Base-by-base conservation (phyloP, 768 basidiomycete species). In the Mycena metata region DNA sequence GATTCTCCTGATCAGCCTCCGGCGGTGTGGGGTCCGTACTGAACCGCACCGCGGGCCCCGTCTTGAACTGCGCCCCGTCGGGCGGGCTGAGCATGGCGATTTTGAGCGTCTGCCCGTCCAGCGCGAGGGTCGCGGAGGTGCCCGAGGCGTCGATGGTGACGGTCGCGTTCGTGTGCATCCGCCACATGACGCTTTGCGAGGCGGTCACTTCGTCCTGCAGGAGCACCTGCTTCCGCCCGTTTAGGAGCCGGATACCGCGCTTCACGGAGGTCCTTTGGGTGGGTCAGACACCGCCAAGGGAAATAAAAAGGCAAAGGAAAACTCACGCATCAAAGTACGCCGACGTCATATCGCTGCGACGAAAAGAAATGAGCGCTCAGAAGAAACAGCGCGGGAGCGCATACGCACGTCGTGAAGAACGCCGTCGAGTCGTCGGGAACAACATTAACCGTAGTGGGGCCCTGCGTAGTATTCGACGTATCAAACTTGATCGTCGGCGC, bases 81-180 rank as follows among this genome's bases (percentile, higher is more conserved):
- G 30, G 30, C 30, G 30, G 30, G 30, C 30, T 30, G 3, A 30
- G 30, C 30, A 30, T 30, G 3, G 30, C 30, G 30, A 30, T 6
- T 30, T 30, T 30, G 30, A 30, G 30, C 30, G 30, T 30, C 30
- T 30, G 30, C 30, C 30, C 30, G 30, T 30, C 30, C 3, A 30
- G 30, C 30, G 81, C 82, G 67, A 99, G 83, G 4, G 91, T 94
- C 1, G 96, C 97, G 1, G 90, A 87, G 8, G 86, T 87, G 33
- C 90, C 89, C 58, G 77, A 79, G 63, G 80, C 21, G 35, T 65
- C 66, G 42, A 59, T 75, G 63, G 77, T 72, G 49, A 95, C 78
- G 8, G 95, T 95, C 17, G 97, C 96, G 80, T 99, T 99, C 66
- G 97, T 98, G 80, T 99, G 96, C 86, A 95, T 93, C 55, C 95